Percentiles rank a stretch among this genome's conserved stretches.
phyloP scores from a whole-genome alignment of 441 rosid genomes.

The Gossypium armourianum region DNA sequence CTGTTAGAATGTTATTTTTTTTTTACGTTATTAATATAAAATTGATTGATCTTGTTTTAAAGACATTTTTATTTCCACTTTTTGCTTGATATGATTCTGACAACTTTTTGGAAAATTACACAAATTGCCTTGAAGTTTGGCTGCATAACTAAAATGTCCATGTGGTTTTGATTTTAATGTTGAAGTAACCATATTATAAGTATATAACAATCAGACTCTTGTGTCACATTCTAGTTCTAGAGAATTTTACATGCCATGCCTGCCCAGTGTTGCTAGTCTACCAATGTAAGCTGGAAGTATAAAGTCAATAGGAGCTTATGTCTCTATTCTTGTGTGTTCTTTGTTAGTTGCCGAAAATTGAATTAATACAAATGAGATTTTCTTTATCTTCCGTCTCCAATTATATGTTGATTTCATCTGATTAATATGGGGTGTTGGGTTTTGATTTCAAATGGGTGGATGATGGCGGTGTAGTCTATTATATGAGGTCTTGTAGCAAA shows the following conservation, averaged over 20 bases:
- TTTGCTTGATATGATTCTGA: background rate
- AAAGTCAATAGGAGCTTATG: background rate
- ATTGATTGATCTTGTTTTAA: background rate
- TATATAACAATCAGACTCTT: background rate
- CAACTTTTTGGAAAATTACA: background rate
- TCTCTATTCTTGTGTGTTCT: background rate
- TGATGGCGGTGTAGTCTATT: background rate
- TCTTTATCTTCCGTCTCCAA: background rate
- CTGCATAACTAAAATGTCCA: background rate
- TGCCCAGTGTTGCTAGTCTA: background rate
- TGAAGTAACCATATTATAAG: background rate
- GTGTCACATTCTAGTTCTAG: background rate
- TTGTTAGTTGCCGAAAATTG: background rate
- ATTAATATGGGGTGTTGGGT: background rate
- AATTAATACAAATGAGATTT: background rate
- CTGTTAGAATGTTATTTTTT: background rate
- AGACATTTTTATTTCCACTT: background rate
- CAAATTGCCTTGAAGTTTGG: background rate
- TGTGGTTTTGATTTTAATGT: background rate
- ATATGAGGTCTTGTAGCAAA: background rate
- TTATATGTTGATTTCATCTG: background rate
- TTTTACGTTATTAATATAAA: background rate
- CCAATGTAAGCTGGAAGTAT: background rate
- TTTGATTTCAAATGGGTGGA: slow-evolving; percentile 4
- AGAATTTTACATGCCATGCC: background rate